phyloP scores from a whole-genome alignment of 2,329 filamentous ascomycete species.

The Sporothrix brunneoviolacea region DNA sequence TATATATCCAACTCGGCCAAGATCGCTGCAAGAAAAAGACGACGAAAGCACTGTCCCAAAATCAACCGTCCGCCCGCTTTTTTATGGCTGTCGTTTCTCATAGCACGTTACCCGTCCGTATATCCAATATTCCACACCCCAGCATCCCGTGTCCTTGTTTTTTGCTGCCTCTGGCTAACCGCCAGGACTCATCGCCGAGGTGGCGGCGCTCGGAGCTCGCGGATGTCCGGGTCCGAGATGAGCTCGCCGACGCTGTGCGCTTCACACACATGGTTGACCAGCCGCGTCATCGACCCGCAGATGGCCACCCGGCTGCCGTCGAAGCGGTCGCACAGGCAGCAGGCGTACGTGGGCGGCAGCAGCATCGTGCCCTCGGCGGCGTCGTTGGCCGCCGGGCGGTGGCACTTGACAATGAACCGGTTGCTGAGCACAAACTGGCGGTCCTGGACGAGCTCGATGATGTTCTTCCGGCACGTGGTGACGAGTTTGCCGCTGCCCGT shows the following conservation, averaged over 20 bases:
- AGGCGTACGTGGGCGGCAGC: slow-evolving; percentile 23
- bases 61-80: too few relatives aligned
- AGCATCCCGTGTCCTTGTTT: too few relatives aligned
- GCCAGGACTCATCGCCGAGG: not conserved
- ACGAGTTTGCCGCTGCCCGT: not conserved
- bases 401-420: slow-evolving; percentile 33
- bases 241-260: slow-evolving; percentile 22
- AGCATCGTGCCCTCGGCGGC: not conserved
- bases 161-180: too few relatives aligned
- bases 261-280: slow-evolving; percentile 27
- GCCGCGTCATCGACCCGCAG: slow-evolving; percentile 23
- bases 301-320: slow-evolving; percentile 17
- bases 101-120: too few relatives aligned
- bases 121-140: too few relatives aligned
- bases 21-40: too few relatives aligned
- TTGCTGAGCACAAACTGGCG: slow-evolving; percentile 27
- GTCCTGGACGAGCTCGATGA: slow-evolving; percentile 22
- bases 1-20: too few relatives aligned
- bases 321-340: slow-evolving; percentile 25
- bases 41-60: too few relatives aligned
- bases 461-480: not conserved
- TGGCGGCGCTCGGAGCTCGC: slow-evolving; percentile 13
- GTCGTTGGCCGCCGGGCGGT: slow-evolving; percentile 24
- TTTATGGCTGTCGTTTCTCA: too few relatives aligned
- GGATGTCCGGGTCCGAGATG: slow-evolving; percentile 22